Percentiles rank a stretch among this genome's conserved stretches.
phyloP scores from a whole-genome alignment of 441 rosid genomes.

The Corymbia calophylla region DNA sequence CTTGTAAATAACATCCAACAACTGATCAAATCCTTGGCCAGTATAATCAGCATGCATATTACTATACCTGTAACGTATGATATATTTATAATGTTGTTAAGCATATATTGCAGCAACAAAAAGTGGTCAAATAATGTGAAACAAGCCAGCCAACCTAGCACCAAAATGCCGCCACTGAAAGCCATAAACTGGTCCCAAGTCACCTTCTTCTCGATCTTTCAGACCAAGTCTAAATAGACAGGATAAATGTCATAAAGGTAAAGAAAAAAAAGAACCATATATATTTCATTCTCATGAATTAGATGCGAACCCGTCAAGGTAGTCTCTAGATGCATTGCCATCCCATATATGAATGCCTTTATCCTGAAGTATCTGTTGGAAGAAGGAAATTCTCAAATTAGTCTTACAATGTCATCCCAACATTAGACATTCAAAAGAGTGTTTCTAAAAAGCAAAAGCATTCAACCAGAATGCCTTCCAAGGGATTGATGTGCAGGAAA shows the following conservation, averaged over 20 bases:
- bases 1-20: slow-evolving; percentile 69
- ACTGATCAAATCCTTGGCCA: slow-evolving; percentile 88
- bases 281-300: neutral
- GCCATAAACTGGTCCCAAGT: slow-evolving; percentile 86
- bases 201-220: slow-evolving; percentile 71
- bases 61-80: slow-evolving; percentile 39
- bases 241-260: neutral
- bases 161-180: slow-evolving; percentile 98
- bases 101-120: neutral
- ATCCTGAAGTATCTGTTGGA: slow-evolving; percentile 69
- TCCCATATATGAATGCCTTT: slow-evolving; percentile 89
- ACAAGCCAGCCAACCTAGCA: slow-evolving; percentile 44
- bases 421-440: neutral
- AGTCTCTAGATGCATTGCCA: slow-evolving; percentile 89
- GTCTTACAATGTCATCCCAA: neutral
- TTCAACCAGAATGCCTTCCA: neutral
- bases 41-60: slow-evolving; percentile 85
- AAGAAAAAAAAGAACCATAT: neutral
- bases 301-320: slow-evolving; percentile 49
- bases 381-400: neutral
- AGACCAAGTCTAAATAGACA: slow-evolving; percentile 44
- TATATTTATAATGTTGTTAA: neutral
- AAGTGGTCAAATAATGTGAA: neutral
- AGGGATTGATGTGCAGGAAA: neutral
- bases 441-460: neutral